phyloP scores from a whole-genome alignment of 2,329 filamentous ascomycete species.

The Sphaerostilbella broomeana region DNA sequence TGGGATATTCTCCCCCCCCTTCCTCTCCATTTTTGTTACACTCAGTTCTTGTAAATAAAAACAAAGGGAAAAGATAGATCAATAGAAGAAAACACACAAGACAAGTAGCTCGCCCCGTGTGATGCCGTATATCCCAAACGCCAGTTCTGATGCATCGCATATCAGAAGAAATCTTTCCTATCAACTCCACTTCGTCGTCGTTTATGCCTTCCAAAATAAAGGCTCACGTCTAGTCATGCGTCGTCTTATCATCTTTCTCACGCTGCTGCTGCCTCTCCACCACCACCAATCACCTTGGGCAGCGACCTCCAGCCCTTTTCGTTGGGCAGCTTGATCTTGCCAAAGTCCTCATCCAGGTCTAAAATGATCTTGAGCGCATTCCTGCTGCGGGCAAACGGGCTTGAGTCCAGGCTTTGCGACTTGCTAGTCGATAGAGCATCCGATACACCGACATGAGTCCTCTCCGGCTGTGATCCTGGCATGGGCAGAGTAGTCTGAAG shows the following conservation, averaged over 20 bases:
- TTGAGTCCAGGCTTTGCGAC: slow-evolving; percentile 31
- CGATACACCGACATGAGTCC: slow-evolving; percentile 51
- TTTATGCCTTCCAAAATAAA: slow-evolving; percentile 2
- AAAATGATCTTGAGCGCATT: slow-evolving; percentile 95
- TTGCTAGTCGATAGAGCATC: slow-evolving; percentile 50
- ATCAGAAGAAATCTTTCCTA: slow-evolving; percentile 11
- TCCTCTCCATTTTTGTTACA: background rate
- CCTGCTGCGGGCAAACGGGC: slow-evolving; percentile 57
- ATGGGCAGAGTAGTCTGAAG: slow-evolving; percentile 70
- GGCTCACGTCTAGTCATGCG: background rate
- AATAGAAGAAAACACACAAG: slow-evolving; percentile 12
- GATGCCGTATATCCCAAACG: slow-evolving; percentile 14
- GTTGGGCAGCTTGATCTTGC: slow-evolving; percentile 57
- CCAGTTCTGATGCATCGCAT: slow-evolving; percentile 16
- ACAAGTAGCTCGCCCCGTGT: slow-evolving; percentile 10
- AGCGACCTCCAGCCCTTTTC: slow-evolving; percentile 47
- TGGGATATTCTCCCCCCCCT: background rate
- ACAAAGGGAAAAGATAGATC: slow-evolving; percentile 2
- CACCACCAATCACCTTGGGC: slow-evolving; percentile 43
- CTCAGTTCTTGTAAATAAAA: slow-evolving; percentile 5
- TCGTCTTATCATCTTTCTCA: background rate
- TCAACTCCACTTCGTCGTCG: slow-evolving; percentile 1
- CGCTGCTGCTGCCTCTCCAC: slow-evolving; percentile 17
- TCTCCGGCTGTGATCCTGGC: slow-evolving; percentile 55
- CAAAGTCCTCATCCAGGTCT: slow-evolving; percentile 91